Percentiles rank a stretch among this genome's conserved stretches.
phyloP scores from a whole-genome alignment of 192 early-diverging fungal genomes.

The Umbelopsis isabellina region DNA sequence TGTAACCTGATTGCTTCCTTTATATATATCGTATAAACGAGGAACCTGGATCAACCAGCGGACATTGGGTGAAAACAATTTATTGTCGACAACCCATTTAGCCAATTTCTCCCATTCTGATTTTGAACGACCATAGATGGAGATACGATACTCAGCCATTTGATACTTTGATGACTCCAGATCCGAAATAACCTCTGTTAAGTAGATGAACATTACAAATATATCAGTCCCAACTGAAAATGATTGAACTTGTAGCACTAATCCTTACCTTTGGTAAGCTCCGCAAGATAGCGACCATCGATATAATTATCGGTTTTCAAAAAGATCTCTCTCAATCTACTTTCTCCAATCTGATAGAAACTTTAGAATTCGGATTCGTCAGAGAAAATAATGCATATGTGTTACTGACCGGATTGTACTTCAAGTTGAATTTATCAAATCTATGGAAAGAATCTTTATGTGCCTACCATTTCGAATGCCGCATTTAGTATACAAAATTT shows the following conservation, averaged over 20 bases:
- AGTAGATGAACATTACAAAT: background rate
- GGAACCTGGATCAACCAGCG: slow-evolving; percentile 95
- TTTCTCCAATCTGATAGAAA: slow-evolving; percentile 72
- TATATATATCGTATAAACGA: slow-evolving; percentile 90
- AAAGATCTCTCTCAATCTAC: slow-evolving; percentile 92
- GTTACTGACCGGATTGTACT: slow-evolving; percentile 79
- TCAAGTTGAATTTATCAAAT: slow-evolving; percentile 97
- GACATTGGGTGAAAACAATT: slow-evolving; percentile 89
- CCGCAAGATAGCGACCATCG: slow-evolving; percentile 85
- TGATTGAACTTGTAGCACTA: background rate
- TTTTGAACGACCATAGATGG: slow-evolving; percentile 86
- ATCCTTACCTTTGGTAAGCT: slow-evolving; percentile 79
- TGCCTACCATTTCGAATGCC: slow-evolving; percentile 31
- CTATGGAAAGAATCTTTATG: slow-evolving; percentile 96
- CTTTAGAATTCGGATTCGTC: background rate
- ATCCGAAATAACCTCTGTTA: slow-evolving; percentile 81
- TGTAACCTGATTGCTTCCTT: slow-evolving; percentile 57
- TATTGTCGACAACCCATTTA: slow-evolving; percentile 89
- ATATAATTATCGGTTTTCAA: slow-evolving; percentile 95
- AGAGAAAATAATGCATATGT: background rate
- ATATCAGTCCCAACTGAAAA: background rate
- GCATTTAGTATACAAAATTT: background rate
- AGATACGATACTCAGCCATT: slow-evolving; percentile 91
- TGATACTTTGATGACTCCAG: slow-evolving; percentile 95
- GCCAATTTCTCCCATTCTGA: slow-evolving; percentile 95